Evolutionary conservation across 345 rosid genomes (phyloP).

Genomic region (Laguncularia racemosa): DNA sequence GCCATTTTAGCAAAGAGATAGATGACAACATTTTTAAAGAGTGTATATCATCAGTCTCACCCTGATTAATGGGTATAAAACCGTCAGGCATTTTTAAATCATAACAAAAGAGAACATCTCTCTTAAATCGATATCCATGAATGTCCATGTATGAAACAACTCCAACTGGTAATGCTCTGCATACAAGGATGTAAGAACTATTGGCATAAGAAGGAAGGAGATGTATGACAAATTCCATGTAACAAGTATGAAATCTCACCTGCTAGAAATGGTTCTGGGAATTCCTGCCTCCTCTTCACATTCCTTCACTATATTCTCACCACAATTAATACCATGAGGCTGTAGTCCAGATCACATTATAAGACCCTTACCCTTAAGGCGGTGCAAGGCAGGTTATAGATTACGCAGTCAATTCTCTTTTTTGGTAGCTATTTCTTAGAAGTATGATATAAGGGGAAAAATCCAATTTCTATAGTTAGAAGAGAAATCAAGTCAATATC

Average conservation of each 20-base stretch:
- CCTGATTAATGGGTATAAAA: conserved; percentile 66
- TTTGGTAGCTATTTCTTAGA: no score
- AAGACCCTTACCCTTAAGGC: neutral
- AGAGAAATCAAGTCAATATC: no score
- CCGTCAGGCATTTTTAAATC: conserved; percentile 67
- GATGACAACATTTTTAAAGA: neutral
- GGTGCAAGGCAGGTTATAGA: no score
- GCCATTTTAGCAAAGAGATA: neutral
- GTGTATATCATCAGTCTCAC: conserved; percentile 17
- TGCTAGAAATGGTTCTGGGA: conserved; percentile 40
- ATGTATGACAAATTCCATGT: neutral
- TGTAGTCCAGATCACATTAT: conserved; percentile 23
- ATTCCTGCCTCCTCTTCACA: conserved; percentile 97
- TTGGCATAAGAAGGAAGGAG: no score
- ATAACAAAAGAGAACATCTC: conserved; percentile 82
- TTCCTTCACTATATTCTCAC: conserved; percentile 78
- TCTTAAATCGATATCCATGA: conserved; percentile 54
- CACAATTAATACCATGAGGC: conserved; percentile 76
- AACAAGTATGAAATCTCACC: conserved; percentile 26
- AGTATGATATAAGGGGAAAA: no score
- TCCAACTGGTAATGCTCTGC: conserved; percentile 74
- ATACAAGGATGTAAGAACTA: no score
- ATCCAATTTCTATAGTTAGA: no score
- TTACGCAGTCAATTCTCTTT: no score
- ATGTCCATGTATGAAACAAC: conserved; percentile 81